Percentiles rank a stretch among this genome's conserved stretches.
Evolutionary conservation across 371 early-diverging fungal genomes (phyloP).

Genomic region (Gilbertella persicaria): DNA sequence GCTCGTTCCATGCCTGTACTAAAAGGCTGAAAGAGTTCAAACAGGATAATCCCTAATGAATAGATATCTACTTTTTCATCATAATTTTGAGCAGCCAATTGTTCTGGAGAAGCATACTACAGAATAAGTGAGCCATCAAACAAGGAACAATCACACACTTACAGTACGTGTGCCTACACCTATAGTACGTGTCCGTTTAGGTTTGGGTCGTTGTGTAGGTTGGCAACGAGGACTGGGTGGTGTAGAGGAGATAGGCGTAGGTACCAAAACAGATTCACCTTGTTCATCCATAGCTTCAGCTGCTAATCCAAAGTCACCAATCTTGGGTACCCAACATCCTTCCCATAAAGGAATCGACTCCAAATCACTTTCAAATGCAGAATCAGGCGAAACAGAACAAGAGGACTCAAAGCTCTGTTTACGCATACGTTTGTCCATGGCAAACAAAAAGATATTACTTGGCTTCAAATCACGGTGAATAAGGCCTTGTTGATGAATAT

Average conservation of each 20-base stretch:
- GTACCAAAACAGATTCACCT: slow-evolving; percentile 3
- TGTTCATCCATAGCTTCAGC: slow-evolving; percentile 42
- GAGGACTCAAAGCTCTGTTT: background rate
- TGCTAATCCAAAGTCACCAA: slow-evolving; percentile 90
- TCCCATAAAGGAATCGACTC: slow-evolving; percentile 32
- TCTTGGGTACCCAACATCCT: slow-evolving; percentile 66
- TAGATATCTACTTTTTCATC: slow-evolving; percentile 73
- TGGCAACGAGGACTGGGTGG: slow-evolving; percentile 8
- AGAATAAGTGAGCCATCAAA: background rate
- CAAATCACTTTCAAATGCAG: slow-evolving; percentile 16
- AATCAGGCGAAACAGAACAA: background rate
- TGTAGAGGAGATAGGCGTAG: slow-evolving; percentile 16
- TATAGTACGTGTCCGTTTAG: slow-evolving; percentile 36
- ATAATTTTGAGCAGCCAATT: slow-evolving; percentile 65
- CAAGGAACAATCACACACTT: slow-evolving; percentile 22
- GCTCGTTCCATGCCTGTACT: slow-evolving; percentile 71
- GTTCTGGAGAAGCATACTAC: slow-evolving; percentile 93
- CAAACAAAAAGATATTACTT: slow-evolving; percentile 64
- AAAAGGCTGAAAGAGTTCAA: slow-evolving; percentile 70
- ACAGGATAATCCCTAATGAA: slow-evolving; percentile 70
- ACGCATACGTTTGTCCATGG: background rate
- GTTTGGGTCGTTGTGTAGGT: slow-evolving; percentile 3
- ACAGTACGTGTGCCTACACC: slow-evolving; percentile 78
- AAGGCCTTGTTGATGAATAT: slow-evolving; percentile 73
- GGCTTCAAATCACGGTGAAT: slow-evolving; percentile 88